Base-by-base conservation (phyloP, 192 early-diverging fungal species). In the Backusella australiensis region DNA sequence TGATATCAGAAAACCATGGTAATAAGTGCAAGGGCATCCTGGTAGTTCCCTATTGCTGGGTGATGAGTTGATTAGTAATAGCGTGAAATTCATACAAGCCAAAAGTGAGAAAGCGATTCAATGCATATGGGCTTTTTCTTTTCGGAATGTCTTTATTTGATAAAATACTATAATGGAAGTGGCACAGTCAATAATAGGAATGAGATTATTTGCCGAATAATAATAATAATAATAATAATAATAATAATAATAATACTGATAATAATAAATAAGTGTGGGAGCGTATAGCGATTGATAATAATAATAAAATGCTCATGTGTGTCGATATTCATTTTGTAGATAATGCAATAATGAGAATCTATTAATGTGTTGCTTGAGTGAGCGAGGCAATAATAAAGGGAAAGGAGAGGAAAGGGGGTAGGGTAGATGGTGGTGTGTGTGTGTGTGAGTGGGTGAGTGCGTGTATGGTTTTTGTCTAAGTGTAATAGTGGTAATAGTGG, bases 311-410 rank as follows among this genome's bases (percentile, higher is more conserved):
- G 19, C 46, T 49, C 19, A 63, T 63, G 9, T 63, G 2, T 26
- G 12, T 63, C 23, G 56, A 63, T 63, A 63, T 63, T 29, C 21
- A 29, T 63, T 63, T 63, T 63, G 9, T 63, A 29, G 56, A 63
- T 63, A 63, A 63, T 63, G 56, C 26, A 63, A 14, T 63, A 14
- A 63, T 63, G 56, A 63, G 12, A 63, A 63, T 63, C 56, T 63
- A 63, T 63, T 63, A 21, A 49, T 49, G 6, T 63, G 21, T 63
- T 29, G 26, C 26, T 63, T 63, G 23, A 63, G 23, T 29, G 23
- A 29, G 26, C 46, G 19, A 49, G 46, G 46, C 46, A 49, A 49
- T 49, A 49, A 6, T 49, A n/a, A 63, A 29, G 21, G 26, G 12
- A 63, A 63, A 11, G 56, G 56, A 29, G 26, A 26, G 9, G 12